phyloP scores from a whole-genome alignment of 2,329 filamentous ascomycete species.

The Cladosporium sp. region DNA sequence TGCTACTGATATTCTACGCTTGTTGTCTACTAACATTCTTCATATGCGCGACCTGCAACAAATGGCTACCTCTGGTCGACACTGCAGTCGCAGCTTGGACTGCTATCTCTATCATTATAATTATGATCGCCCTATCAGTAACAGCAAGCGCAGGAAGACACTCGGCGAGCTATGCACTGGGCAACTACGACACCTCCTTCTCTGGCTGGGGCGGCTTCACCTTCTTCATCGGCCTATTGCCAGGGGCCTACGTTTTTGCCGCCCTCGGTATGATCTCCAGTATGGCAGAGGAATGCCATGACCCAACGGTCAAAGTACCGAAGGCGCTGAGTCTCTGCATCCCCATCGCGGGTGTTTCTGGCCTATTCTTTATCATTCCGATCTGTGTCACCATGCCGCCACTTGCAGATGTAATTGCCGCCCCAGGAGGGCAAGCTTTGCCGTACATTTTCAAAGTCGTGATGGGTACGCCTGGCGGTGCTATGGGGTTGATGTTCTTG shows the following conservation, averaged over 20 bases:
- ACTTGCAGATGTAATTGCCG: constrained; percentile 47
- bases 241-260: constrained; percentile 39
- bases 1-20: constrained; percentile 70
- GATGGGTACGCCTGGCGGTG: constrained; percentile 51
- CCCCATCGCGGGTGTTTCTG: constrained; percentile 55
- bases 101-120: constrained; percentile 56
- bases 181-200: constrained; percentile 57
- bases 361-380: constrained; percentile 58
- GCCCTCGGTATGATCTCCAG: constrained; percentile 63
- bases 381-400: constrained; percentile 54
- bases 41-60: constrained; percentile 67
- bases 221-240: constrained; percentile 64
- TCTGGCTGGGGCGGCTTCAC: constrained; percentile 61
- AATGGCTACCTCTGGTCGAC: constrained; percentile 64
- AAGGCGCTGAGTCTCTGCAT: constrained; percentile 54
- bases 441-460: constrained; percentile 53
- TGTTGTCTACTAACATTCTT: constrained; percentile 65
- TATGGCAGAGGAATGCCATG: constrained; percentile 61
- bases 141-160: constrained; percentile 57
- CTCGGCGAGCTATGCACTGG: constrained; percentile 51
- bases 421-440: constrained; percentile 50
- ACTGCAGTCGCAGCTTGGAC: constrained; percentile 60
- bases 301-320: constrained; percentile 55
- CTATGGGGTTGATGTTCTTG: constrained; percentile 51
- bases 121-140: constrained; percentile 57